These are phyloP conservation scores for Flaveria brownii DNA, from an alignment of 129 eudicot species.

Conservation along the genomic window DNA sequence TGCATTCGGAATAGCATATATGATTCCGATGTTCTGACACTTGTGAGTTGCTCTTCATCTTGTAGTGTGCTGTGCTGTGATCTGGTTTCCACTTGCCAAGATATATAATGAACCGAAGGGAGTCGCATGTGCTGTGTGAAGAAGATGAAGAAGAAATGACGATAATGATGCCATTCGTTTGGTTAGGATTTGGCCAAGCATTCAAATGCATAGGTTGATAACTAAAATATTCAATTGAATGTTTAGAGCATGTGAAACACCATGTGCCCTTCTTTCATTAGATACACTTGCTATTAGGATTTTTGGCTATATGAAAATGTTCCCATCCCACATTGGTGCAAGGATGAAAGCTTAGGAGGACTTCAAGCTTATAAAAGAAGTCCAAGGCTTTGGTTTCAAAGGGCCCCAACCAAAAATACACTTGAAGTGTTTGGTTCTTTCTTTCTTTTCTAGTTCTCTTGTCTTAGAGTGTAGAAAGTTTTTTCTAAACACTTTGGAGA, in stretches of 20 bases:
- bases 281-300: too few relatives aligned
- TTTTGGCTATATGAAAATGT: too few relatives aligned
- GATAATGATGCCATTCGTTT: neutral
- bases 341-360: too few relatives aligned
- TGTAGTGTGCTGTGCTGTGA: constrained; percentile 2
- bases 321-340: too few relatives aligned
- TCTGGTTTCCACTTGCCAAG: neutral
- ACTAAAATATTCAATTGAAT: neutral
- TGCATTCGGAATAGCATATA: neutral
- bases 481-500: too few relatives aligned
- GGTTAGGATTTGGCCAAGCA: constrained; percentile 2
- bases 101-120: neutral
- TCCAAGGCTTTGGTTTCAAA: too few relatives aligned
- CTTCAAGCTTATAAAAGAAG: too few relatives aligned
- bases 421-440: too few relatives aligned
- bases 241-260: constrained; percentile 5
- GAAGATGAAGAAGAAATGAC: neutral
- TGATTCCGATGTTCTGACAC: neutral
- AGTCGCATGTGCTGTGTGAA: neutral
- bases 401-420: too few relatives aligned
- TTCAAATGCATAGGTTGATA: neutral
- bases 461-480: too few relatives aligned
- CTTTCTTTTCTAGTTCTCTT: too few relatives aligned
- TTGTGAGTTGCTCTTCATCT: neutral
- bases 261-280: neutral